Base-by-base conservation (phyloP, 1,139 yeast species). In the Spathaspora jeffriesii region DNA sequence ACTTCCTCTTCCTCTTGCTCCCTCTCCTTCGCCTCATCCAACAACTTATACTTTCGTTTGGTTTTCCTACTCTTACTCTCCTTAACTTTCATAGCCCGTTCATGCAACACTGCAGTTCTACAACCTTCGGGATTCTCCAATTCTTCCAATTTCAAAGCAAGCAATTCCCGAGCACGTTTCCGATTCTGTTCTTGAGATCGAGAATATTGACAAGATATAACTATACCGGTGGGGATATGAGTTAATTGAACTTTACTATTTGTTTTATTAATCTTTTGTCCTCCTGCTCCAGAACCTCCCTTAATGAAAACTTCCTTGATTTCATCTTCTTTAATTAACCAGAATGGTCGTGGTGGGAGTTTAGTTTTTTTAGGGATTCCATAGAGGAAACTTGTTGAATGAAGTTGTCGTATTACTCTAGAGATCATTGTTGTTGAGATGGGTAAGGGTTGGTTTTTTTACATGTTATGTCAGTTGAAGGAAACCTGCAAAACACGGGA, bases 241-340 rank as follows among this genome's bases (percentile, higher is more conserved):
- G 84, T 85, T 46, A 93, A 68, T 60, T 93, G 99, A 0, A 93
- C 98, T 62, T 92, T 92, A 45, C 95, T 86, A 60, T 88, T 91
- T n/a, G 96, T 85, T 60, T 93, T 92, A 63, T 93, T 93, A 65
- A 93, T 91, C 68, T 87, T 92, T 64, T 93, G 98, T 1, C 98
- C 99, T 5, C 99, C 98, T 14, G 96, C 92, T 0, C 98, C 98
- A 2, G 84, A 67, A 0, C 97, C 97, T 10, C 98, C 98, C 65
- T 91, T 91, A 39, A 92, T 71, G 61, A 92, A 92, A 49, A 81
- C 87, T 60, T 92, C 98, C 14, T 81, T 73, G 4, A 74, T 49
- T 70, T 57, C 95, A 64, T 57, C 92, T 84, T 55, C 82, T 63
- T 62, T 82, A 74, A 51, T 72, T 25, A 74, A 70, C 67, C 93